Evolutionary conservation across 495 filamentous ascomycete genomes (phyloP), one percentile per base, ranked within the genome.

Genomic region (Lophiotrema nucula): DNA sequence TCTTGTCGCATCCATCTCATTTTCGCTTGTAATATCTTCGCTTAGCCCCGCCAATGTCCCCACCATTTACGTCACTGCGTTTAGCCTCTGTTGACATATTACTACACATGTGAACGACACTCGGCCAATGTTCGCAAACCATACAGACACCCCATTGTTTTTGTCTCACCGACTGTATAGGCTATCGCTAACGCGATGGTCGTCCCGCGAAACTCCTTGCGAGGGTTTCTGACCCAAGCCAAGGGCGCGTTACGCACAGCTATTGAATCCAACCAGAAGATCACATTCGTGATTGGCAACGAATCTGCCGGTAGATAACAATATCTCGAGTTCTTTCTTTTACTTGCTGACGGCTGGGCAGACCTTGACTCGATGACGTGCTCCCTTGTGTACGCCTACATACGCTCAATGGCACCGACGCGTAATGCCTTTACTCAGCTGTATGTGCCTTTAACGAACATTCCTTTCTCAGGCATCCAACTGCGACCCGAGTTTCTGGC

Each of bases 361-460:
- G 93, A 98, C 69, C 85, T 98, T 66, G 93, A 98, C 73, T 96
- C 95, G 12, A 81, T 97, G 51, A 88, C 88, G 71, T 89, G 83
- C 31, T 82, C 92, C 15, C 73, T 97, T n/a, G 70, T 95, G 41
- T 88, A 89, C 44, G 86, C 92, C 39, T 97, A 96, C 73, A 80
- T 95, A 54, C 83, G 84, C 53, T 83, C 80, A 39, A 72, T 78
- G 64, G 67, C 69, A 41, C 75, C 77, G 50, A 65, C 73, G 3
- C 71, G 73, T 21, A 71, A 69, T 23, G 73, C 73, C 63, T 75
- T 70, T 58, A 71, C 70, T 48, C 73, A 61, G 4, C 74, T 86
- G n/a, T 85, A 92, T 71, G 80, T 96, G 28, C 93, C 93, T 0
- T 70, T 98, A 6, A 80, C 88, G 18, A 90, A 95, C 68, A 81